Evolutionary conservation across 805 yeast species (phyloP), one percentile per base, ranked within the genome.

Genomic region (Saturnispora halmiae): DNA sequence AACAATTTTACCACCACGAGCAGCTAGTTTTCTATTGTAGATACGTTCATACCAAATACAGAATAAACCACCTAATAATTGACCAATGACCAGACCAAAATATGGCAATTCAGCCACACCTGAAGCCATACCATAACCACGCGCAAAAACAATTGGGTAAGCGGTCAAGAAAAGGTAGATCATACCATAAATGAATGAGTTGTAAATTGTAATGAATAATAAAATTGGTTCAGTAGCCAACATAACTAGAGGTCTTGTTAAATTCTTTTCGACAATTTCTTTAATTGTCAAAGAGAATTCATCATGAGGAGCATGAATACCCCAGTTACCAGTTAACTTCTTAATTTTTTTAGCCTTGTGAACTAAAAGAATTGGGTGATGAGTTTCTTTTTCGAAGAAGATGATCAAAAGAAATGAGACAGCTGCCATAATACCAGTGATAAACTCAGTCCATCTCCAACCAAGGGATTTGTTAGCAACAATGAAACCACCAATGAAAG

Each of bases 391-490:
- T 44, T 64, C 64, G 43, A 75, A 65, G n/a, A 81, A 49, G 0
- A 65, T 43, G 15, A 67, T 56, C 11, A 63, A 44, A 1, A 69
- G 52, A 14, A 55, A 42, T 9, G 55, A 47, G 4, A 71, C 58
- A 3, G 67, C 61, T 15, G 72, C 71, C 56, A 80, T 58, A 41
- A 82, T 76, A 46, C 83, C 90, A 2, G 79, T 69, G 42, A 84
- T 63, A 58, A 83, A 85, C 47, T 68, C 70, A 10, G 83, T 72
- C 94, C 94, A 85, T 55, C 95, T 69, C 94, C 94, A 84, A 14
- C 86, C 84, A 32, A 86, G 64, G 41, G 70, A 65, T 6, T 28
- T 6, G 42, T 75, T 70, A 36, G 62, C 57, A n/a, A 67, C 70
- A 33, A 80, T 75, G 58, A 79, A 83, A 0, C 79, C 79, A 45